Evolutionary conservation across 129 eudicot genomes (phyloP).

Genomic region (Artemisia argyi): DNA sequence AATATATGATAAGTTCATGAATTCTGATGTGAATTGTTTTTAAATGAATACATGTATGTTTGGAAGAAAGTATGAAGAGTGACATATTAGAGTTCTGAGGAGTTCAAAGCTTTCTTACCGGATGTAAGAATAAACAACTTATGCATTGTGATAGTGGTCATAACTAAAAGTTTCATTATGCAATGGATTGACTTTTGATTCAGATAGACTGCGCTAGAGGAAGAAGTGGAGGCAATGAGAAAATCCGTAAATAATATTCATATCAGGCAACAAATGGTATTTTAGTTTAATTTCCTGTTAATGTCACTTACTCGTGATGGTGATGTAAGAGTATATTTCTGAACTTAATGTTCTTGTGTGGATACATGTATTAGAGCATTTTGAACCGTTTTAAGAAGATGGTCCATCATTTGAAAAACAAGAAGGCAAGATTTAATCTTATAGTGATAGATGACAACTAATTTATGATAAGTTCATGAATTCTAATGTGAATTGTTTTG

Average conservation of each 20-base stretch:
- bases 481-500: slow-evolving; percentile 14
- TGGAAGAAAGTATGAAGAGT: too few species aligned
- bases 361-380: slow-evolving; percentile 72
- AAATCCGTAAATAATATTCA: slow-evolving; percentile 48
- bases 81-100: too few species aligned
- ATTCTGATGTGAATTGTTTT: too few species aligned
- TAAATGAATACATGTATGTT: too few species aligned
- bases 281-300: slow-evolving; percentile 10
- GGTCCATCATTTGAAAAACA: slow-evolving; percentile 57
- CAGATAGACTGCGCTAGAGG: slow-evolving; percentile 81
- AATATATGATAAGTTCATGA: too few species aligned
- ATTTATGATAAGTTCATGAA: slow-evolving; percentile 14
- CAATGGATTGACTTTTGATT: slow-evolving; percentile 53
- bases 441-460: not conserved
- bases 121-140: too few species aligned
- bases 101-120: too few species aligned
- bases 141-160: too few species aligned
- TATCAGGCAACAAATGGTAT: slow-evolving; percentile 63
- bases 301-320: not conserved
- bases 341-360: not conserved
- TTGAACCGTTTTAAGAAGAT: slow-evolving; percentile 70
- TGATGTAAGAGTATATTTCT: not conserved
- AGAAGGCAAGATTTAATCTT: slow-evolving; percentile 44
- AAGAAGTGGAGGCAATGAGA: slow-evolving; percentile 66
- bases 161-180: slow-evolving; percentile 1